Conservation (phyloP, 2,329 filamentous ascomycete species). For the Ophioceras dolichostomum region DNA sequence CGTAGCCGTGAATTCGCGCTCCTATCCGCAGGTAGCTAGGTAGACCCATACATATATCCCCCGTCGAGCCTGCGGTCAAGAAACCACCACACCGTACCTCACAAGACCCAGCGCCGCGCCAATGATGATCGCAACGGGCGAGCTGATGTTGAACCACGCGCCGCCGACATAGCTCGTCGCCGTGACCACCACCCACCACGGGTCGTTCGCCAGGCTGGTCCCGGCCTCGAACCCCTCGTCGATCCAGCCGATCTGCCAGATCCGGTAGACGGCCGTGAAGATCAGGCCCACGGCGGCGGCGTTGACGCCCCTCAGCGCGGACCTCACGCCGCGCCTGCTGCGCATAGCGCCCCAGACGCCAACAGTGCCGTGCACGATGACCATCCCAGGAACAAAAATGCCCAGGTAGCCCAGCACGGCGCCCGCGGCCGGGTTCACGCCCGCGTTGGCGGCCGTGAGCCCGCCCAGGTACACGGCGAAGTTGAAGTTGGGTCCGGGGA, state of each 20-base stretch:
- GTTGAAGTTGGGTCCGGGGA: slow-evolving; percentile 29
- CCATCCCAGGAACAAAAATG: slow-evolving; percentile 39
- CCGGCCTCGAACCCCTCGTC: slow-evolving; percentile 33
- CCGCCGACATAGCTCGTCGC: slow-evolving; percentile 30
- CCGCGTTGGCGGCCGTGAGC: slow-evolving; percentile 28
- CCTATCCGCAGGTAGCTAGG: no score
- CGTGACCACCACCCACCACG: slow-evolving; percentile 52
- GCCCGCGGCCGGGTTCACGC: slow-evolving; percentile 26
- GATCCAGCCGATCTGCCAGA: slow-evolving; percentile 51
- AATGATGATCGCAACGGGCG: slow-evolving; percentile 28
- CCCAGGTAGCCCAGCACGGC: slow-evolving; percentile 37
- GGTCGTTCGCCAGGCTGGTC: slow-evolving; percentile 40
- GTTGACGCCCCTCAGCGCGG: slow-evolving; percentile 42
- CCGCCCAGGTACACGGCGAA: slow-evolving; percentile 47
- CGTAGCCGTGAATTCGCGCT: no score
- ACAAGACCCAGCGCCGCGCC: slow-evolving; percentile 32
- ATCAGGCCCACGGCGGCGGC: slow-evolving; percentile 48
- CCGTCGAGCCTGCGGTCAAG: no score
- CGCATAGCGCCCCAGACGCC: slow-evolving; percentile 42
- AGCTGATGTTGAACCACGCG: slow-evolving; percentile 30
- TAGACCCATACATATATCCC: no score
- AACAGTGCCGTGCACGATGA: slow-evolving; percentile 35
- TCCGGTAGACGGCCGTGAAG: slow-evolving; percentile 50
- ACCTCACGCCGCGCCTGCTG: slow-evolving; percentile 29
- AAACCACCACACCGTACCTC: slow-evolving; percentile 28